These are phyloP conservation scores for Balakata baccata DNA, from an alignment of 345 rosid genomes.

Conservation along the genomic window DNA sequence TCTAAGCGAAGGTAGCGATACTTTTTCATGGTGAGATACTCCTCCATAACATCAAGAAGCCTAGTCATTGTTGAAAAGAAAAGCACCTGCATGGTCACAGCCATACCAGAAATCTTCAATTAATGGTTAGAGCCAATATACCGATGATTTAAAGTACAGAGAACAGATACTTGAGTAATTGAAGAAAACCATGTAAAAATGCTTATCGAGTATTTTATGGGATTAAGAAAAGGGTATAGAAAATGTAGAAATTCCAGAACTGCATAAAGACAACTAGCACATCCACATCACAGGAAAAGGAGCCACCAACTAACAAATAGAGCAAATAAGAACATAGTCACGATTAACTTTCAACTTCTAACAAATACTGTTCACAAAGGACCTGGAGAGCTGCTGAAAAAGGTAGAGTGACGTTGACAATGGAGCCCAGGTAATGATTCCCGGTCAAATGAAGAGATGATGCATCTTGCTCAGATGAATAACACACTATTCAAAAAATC, in stretches of 20 bases:
- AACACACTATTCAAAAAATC: neutral
- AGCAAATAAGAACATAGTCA: neutral
- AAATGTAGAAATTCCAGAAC: neutral
- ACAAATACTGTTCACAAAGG: neutral
- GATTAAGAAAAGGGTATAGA: neutral
- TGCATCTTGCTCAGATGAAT: neutral
- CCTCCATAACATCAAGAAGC: constrained; percentile 95
- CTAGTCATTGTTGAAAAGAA: constrained; percentile 98
- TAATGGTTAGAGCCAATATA: neutral
- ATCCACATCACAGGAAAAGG: neutral
- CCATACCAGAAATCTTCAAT: constrained; percentile 1
- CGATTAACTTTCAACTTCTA: neutral
- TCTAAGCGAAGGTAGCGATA: constrained; percentile 84
- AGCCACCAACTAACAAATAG: neutral
- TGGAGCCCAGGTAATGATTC: neutral
- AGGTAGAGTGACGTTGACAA: neutral
- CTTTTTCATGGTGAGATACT: constrained; percentile 65
- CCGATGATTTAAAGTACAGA: neutral
- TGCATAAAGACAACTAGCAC: neutral
- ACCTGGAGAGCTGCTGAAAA: neutral
- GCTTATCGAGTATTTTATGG: neutral
- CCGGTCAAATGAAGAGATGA: neutral
- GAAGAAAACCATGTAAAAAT: neutral
- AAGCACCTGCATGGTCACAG: constrained; percentile 57
- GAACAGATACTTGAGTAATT: neutral